These are phyloP conservation scores for Monosporascus sp. DNA, from an alignment of 2,329 filamentous ascomycete genomes.

Conservation along the genomic window DNA sequence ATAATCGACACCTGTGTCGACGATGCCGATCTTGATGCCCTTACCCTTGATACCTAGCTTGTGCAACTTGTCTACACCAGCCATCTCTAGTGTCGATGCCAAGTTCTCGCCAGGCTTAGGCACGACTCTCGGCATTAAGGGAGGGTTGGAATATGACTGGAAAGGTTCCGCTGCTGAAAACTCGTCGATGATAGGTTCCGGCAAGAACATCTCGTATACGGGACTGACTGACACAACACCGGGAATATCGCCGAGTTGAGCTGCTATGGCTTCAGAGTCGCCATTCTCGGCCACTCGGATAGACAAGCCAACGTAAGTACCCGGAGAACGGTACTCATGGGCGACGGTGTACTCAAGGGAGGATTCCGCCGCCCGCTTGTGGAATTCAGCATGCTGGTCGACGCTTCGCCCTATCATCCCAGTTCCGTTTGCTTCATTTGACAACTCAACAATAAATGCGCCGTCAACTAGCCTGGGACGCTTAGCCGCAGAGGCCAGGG, in stretches of 20 bases:
- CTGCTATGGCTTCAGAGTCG: neutral
- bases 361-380: neutral
- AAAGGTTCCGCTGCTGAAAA: neutral
- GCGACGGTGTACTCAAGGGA: constrained; percentile 7
- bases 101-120: constrained; percentile 7
- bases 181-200: constrained; percentile 1
- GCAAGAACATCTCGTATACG: constrained; percentile 7
- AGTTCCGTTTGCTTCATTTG: neutral
- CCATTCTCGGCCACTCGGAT: constrained; percentile 1
- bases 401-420: neutral
- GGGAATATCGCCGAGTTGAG: constrained; percentile 2
- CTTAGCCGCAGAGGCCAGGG: constrained; percentile 1
- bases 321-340: constrained; percentile 8
- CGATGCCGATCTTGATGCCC: constrained; percentile 11
- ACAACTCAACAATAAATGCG: constrained; percentile 9
- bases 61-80: constrained; percentile 11
- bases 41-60: constrained; percentile 11
- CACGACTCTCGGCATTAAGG: constrained; percentile 3
- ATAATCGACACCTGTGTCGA: constrained; percentile 15
- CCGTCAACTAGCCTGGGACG: constrained; percentile 3
- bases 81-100: constrained; percentile 8
- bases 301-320: constrained; percentile 8
- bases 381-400: constrained; percentile 4
- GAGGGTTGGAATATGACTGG: constrained; percentile 4
- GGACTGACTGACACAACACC: constrained; percentile 10